Evolutionary conservation across 192 early-diverging fungal species (phyloP).

Genomic region (Coemansia sp.): DNA sequence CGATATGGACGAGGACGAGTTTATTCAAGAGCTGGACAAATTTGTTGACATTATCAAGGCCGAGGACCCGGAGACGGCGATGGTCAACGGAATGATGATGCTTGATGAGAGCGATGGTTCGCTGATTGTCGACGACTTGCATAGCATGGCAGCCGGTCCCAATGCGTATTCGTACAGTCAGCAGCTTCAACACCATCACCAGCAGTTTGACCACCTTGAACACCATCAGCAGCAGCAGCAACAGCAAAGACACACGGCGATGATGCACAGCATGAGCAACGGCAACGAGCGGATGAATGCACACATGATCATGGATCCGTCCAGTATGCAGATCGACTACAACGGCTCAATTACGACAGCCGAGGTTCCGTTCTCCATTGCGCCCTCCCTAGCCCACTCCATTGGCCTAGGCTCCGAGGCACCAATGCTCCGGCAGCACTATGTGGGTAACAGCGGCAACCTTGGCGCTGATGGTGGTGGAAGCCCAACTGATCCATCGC

Average conservation of each 20-base stretch:
- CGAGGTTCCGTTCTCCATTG: constrained; percentile 31
- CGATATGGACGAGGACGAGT: constrained; percentile 56
- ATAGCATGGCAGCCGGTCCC: constrained; percentile 15
- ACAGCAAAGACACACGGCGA: constrained; percentile 30
- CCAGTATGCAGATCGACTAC: constrained; percentile 48
- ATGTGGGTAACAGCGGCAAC: constrained; percentile 5
- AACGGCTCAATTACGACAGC: constrained; percentile 18
- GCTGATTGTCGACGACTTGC: constrained; percentile 34
- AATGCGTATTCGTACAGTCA: constrained; percentile 33
- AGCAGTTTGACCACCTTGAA: constrained; percentile 19
- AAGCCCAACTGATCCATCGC: constrained; percentile 7
- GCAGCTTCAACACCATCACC: constrained; percentile 26
- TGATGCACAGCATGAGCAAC: constrained; percentile 39
- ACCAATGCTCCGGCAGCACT: constrained; percentile 18
- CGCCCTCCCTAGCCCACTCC: constrained; percentile 24
- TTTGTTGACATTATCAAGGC: constrained; percentile 54
- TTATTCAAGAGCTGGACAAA: constrained; percentile 58
- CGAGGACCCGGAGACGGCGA: constrained; percentile 46
- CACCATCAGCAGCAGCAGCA: constrained; percentile 29
- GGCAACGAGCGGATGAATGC: constrained; percentile 17
- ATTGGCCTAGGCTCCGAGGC: constrained; percentile 10
- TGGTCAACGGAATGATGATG: constrained; percentile 49
- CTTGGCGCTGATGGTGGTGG: constrained; percentile 10
- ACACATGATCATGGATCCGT: constrained; percentile 45
- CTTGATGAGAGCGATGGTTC: constrained; percentile 51